These are phyloP conservation scores for Fraxinus americana DNA, from an alignment of 257 asterid species.

Conservation along the genomic window DNA sequence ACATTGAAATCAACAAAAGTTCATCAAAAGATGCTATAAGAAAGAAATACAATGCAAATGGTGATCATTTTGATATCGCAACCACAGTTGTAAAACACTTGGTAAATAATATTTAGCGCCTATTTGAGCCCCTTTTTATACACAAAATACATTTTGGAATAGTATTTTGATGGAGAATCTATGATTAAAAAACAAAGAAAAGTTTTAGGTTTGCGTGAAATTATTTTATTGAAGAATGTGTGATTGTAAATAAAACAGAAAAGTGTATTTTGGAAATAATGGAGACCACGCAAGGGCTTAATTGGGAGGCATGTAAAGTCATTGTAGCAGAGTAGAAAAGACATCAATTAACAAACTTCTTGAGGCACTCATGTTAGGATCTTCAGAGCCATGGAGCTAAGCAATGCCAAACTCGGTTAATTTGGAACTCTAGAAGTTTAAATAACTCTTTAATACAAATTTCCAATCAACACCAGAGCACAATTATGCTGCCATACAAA, in stretches of 20 bases:
- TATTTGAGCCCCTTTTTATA: background rate
- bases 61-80: background rate
- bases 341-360: background rate
- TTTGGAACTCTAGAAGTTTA: background rate
- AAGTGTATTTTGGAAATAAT: too few species aligned
- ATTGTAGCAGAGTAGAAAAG: slow-evolving; percentile 3
- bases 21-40: background rate
- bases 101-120: background rate
- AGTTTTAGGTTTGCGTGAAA: too few species aligned
- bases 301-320: background rate
- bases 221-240: too few species aligned
- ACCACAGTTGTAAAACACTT: too few species aligned
- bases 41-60: background rate
- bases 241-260: too few species aligned
- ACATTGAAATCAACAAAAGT: background rate
- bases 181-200: too few species aligned
- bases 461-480: background rate
- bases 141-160: too few species aligned
- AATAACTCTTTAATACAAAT: background rate
- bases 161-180: too few species aligned
- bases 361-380: background rate
- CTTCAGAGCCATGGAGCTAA: slow-evolving; percentile 3
- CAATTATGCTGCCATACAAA: background rate
- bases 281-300: too few species aligned
- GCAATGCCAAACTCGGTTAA: slow-evolving; percentile 16